Evolutionary conservation across 2,329 filamentous ascomycete species (phyloP).

Genomic region (Chrysoporthe austroafricana): DNA sequence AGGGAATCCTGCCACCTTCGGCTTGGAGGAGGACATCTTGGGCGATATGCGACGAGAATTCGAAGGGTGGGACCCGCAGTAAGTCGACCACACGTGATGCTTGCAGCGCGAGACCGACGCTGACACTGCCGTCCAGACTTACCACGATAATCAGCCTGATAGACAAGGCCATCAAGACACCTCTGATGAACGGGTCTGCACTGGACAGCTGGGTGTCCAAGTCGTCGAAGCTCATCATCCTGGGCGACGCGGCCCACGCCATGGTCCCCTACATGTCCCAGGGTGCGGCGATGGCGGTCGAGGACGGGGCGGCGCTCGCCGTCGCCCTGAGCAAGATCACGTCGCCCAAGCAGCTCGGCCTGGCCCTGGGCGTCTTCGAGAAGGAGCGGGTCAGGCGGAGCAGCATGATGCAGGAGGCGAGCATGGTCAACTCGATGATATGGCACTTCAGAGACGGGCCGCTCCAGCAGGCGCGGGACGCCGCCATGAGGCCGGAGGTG

Average conservation of each 20-base stretch:
- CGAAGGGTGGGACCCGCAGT: conserved; percentile 40
- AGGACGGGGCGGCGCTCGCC: conserved; percentile 46
- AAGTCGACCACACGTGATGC: conserved; percentile 18
- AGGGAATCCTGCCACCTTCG: conserved; percentile 39
- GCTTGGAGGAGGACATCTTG: conserved; percentile 32
- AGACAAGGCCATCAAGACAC: conserved; percentile 41
- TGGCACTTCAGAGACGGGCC: conserved; percentile 52
- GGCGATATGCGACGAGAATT: conserved; percentile 41
- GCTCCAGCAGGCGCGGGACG: conserved; percentile 46
- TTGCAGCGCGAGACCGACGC: too few relatives aligned
- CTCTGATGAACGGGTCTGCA: conserved; percentile 34
- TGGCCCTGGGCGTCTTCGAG: conserved; percentile 44
- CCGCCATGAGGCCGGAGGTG: conserved; percentile 46
- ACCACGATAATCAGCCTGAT: conserved; percentile 42
- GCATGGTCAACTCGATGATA: conserved; percentile 49
- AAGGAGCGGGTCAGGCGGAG: conserved; percentile 39
- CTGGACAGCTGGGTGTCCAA: conserved; percentile 38
- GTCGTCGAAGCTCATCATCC: conserved; percentile 39
- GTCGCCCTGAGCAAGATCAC: conserved; percentile 37
- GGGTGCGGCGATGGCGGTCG: conserved; percentile 49
- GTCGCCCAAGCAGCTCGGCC: conserved; percentile 34
- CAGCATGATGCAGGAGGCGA: conserved; percentile 48
- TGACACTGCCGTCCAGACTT: conserved; percentile 32
- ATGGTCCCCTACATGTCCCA: conserved; percentile 51
- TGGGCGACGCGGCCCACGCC: conserved; percentile 48